phyloP scores from a whole-genome alignment of 805 yeast species.

The Tetrapisispora fleetii region DNA sequence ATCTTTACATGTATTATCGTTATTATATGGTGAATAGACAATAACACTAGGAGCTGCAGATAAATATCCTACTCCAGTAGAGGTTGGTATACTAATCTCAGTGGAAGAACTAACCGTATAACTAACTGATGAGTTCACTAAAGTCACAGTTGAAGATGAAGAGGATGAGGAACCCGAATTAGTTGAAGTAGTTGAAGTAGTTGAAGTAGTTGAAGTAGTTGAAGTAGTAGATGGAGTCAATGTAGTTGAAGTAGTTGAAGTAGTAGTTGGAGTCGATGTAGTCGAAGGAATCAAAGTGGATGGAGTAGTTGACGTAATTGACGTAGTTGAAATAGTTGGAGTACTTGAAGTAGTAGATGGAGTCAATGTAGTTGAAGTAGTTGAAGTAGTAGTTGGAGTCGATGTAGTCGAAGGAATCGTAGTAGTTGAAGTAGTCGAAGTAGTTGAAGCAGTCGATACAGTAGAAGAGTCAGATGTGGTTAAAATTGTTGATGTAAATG shows the following conservation, averaged over 20 bases:
- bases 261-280: neutral
- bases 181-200: neutral
- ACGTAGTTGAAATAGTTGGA: neutral
- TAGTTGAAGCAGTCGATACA: too few relatives aligned
- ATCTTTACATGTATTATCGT: slow-evolving; percentile 59
- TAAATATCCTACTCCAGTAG: neutral
- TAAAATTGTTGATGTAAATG: too few relatives aligned
- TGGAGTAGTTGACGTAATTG: neutral
- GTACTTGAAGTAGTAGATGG: neutral
- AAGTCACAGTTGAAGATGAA: slow-evolving; percentile 5
- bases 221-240: neutral
- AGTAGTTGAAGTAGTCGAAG: too few relatives aligned
- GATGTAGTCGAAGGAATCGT: too few relatives aligned
- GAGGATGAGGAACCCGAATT: neutral
- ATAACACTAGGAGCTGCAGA: neutral
- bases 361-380: too few relatives aligned
- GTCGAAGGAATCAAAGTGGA: neutral
- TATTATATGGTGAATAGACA: slow-evolving; percentile 62
- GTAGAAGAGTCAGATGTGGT: too few relatives aligned
- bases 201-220: neutral
- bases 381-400: too few relatives aligned
- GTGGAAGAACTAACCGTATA: neutral
- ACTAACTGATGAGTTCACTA: neutral
- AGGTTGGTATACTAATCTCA: neutral
- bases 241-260: neutral